Evolutionary conservation across 2,329 filamentous ascomycete genomes (phyloP).

Genomic region (Graphiopsis chlorocephala): DNA sequence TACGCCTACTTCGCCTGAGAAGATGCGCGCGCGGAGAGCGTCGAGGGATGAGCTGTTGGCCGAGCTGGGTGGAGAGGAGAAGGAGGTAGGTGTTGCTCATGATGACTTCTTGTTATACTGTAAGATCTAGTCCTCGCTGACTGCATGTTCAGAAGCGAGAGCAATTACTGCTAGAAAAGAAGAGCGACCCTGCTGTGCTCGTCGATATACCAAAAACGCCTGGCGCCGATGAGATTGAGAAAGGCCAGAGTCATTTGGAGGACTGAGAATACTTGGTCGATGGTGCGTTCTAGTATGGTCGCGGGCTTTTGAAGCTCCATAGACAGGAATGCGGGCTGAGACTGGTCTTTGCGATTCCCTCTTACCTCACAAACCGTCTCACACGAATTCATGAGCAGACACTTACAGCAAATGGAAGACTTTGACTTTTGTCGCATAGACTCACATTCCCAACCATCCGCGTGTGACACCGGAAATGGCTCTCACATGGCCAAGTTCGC

Average conservation of each 20-base stretch:
- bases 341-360: not conserved
- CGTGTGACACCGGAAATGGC: slow-evolving; percentile 10
- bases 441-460: not conserved
- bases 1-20: slow-evolving; percentile 31
- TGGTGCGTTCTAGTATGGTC: not conserved
- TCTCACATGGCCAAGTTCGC: not conserved
- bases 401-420: not conserved
- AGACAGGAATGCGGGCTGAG: slow-evolving; percentile 9
- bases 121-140: not conserved
- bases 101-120: not conserved
- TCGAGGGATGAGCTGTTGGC: slow-evolving; percentile 10
- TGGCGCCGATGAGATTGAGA: slow-evolving; percentile 44
- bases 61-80: slow-evolving; percentile 26
- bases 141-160: slow-evolving; percentile 35
- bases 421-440: not conserved
- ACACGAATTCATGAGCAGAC: not conserved
- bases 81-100: slow-evolving; percentile 19
- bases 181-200: slow-evolving; percentile 44
- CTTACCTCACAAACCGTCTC: not conserved
- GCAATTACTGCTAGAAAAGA: slow-evolving; percentile 37
- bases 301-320: not conserved
- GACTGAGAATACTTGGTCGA: not conserved
- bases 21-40: slow-evolving; percentile 10
- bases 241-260: slow-evolving; percentile 11
- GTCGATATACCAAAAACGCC: slow-evolving; percentile 45